Conservation (phyloP, 2,329 filamentous ascomycete species). For the Hypoxylon sp. region DNA sequence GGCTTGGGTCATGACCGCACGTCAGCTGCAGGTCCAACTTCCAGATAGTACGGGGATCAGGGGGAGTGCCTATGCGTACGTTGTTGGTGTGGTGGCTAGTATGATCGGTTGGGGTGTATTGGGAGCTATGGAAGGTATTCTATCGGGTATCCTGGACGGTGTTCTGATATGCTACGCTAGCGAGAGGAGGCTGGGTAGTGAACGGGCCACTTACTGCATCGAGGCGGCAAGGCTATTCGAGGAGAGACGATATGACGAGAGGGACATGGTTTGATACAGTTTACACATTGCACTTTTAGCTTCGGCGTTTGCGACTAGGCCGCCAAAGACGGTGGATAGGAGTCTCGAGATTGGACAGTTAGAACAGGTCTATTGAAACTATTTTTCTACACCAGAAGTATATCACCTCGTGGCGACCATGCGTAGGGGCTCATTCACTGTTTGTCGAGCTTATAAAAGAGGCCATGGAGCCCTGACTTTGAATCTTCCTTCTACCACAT, state of each 20-base stretch:
- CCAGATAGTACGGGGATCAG: conserved; percentile 70
- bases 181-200: conserved; percentile 79
- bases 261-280: conserved; percentile 52
- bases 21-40: conserved; percentile 76
- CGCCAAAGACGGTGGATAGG: conserved; percentile 39
- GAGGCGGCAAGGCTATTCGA: conserved; percentile 93
- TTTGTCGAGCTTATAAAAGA: background rate
- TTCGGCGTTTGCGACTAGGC: conserved; percentile 39
- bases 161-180: conserved; percentile 95
- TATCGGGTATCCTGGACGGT: conserved; percentile 89
- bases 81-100: conserved; percentile 91
- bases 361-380: conserved; percentile 40
- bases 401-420: background rate
- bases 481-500: background rate
- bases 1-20: conserved; percentile 95
- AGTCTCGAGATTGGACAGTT: conserved; percentile 46
- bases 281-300: conserved; percentile 37
- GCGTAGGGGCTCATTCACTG: background rate
- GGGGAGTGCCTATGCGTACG: conserved; percentile 93
- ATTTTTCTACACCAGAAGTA: conserved; percentile 4
- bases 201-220: conserved; percentile 85
- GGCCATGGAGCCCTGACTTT: background rate
- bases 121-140: conserved; percentile 89
- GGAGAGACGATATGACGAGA: conserved; percentile 61
- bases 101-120: conserved; percentile 96